Percentiles rank a stretch among this genome's conserved stretches.
phyloP scores from a whole-genome alignment of 83 land plant genomes.

The Larix sibirica region DNA sequence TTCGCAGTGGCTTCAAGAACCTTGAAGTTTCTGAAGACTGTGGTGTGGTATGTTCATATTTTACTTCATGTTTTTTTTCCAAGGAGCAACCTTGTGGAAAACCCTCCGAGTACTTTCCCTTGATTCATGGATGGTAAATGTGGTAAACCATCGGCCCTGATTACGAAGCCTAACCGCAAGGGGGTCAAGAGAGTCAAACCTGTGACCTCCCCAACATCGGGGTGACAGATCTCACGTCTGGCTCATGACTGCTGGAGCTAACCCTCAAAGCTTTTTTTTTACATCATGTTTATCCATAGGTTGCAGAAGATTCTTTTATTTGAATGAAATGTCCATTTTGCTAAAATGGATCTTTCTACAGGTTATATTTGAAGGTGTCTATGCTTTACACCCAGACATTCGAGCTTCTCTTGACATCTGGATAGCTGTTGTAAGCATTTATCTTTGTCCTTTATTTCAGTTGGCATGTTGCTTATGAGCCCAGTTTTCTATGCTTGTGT shows the following conservation, averaged over 20 bases:
- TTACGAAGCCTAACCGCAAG: too few species aligned
- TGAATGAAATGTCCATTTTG: background rate
- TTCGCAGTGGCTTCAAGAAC: constrained; percentile 79
- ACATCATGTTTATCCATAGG: too few species aligned
- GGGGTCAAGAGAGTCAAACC: too few species aligned
- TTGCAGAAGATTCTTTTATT: background rate
- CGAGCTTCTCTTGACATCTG: constrained; percentile 85
- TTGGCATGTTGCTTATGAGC: background rate
- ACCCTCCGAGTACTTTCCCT: too few species aligned
- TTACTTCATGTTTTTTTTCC: constrained; percentile 2
- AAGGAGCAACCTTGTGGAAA: too few species aligned
- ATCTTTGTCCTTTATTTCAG: background rate
- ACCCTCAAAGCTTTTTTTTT: too few species aligned
- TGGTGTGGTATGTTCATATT: constrained; percentile 77
- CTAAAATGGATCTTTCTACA: constrained; percentile 21
- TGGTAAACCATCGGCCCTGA: too few species aligned
- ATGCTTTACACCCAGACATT: constrained; percentile 97
- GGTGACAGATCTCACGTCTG: too few species aligned
- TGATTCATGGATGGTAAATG: too few species aligned
- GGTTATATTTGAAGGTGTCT: constrained; percentile 99
- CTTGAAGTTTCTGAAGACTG: constrained; percentile 95
- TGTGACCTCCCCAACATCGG: too few species aligned
- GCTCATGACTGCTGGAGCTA: too few species aligned
- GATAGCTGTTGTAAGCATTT: constrained; percentile 94
- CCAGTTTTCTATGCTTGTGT: background rate